Percentiles rank a stretch among this genome's conserved stretches.
Conservation (phyloP, 257 asterid genomes). For the Primulina huaijiensis region DNA sequence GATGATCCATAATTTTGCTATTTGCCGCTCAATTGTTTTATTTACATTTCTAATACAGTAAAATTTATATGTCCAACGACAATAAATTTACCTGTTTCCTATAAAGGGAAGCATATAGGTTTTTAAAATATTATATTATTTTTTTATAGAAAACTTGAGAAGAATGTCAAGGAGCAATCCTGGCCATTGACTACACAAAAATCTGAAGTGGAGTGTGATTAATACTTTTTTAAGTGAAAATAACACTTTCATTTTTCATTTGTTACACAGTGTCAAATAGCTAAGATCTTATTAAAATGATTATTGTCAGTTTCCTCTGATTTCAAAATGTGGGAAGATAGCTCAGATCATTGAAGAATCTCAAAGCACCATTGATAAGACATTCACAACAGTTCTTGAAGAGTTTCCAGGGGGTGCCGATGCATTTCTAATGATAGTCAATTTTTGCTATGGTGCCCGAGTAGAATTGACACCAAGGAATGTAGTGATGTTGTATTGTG, state of each 20-base stretch:
- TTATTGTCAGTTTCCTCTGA: slow-evolving; percentile 79
- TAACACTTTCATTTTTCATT: slow-evolving; percentile 15
- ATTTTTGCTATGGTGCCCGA: slow-evolving; percentile 73
- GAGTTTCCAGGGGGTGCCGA: slow-evolving; percentile 85
- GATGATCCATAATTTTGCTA: background rate
- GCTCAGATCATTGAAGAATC: slow-evolving; percentile 55
- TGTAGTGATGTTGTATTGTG: slow-evolving; percentile 66
- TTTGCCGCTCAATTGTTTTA: background rate
- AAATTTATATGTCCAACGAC: background rate
- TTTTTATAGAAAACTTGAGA: background rate
- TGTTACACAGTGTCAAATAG: slow-evolving; percentile 18
- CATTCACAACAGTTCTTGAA: slow-evolving; percentile 39
- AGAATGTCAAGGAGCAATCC: slow-evolving; percentile 1
- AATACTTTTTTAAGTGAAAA: background rate
- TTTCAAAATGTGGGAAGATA: slow-evolving; percentile 81
- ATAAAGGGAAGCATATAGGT: background rate
- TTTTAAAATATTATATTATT: too few relatives aligned
- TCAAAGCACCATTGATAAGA: slow-evolving; percentile 33
- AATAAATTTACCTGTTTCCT: background rate
- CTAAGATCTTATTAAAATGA: slow-evolving; percentile 28
- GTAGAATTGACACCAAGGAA: slow-evolving; percentile 73
- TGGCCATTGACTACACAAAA: background rate
- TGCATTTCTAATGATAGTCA: slow-evolving; percentile 48
- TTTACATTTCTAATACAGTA: background rate
- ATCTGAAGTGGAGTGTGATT: background rate